These are phyloP conservation scores for Peronospora belbahrii DNA, from an alignment of 352 stramenopile species.

Conservation along the genomic window DNA sequence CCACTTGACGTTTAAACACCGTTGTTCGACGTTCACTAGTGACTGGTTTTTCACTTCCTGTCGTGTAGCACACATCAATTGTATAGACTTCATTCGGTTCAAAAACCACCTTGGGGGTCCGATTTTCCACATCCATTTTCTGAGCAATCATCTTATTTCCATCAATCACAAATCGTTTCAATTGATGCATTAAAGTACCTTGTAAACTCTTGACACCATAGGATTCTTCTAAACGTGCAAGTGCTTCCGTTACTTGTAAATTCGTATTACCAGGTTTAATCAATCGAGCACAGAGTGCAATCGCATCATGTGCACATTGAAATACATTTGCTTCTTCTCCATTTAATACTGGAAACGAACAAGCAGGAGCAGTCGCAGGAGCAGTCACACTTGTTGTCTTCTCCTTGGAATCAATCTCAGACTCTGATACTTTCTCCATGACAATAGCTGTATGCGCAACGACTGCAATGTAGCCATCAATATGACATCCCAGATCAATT, in stretches of 20 bases:
- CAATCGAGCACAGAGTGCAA: constrained; percentile 92
- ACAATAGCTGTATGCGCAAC: constrained; percentile 97
- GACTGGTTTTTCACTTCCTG: constrained; percentile 93
- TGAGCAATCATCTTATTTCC: constrained; percentile 95
- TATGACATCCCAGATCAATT: constrained; percentile 98
- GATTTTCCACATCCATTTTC: constrained; percentile 87
- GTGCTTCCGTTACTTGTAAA: constrained; percentile 90
- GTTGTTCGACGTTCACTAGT: constrained; percentile 90
- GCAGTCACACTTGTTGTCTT: too few relatives aligned
- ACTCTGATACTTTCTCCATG: constrained; percentile 58
- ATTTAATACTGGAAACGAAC: constrained; percentile 53
- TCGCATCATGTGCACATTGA: constrained; percentile 94
- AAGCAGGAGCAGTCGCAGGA: too few relatives aligned
- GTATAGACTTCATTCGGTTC: constrained; percentile 98
- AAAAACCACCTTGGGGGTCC: constrained; percentile 87
- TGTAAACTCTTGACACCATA: constrained; percentile 97
- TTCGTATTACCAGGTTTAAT: constrained; percentile 98
- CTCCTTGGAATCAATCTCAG: constrained; percentile 39
- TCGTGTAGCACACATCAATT: constrained; percentile 98
- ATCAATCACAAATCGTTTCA: constrained; percentile 98
- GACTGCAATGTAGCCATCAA: constrained; percentile 99
- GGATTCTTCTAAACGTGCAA: constrained; percentile 90
- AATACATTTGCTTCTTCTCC: constrained; percentile 91
- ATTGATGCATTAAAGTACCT: constrained; percentile 98
- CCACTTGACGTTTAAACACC: constrained; percentile 98